Base-by-base conservation (phyloP, 257 asterid species). In the Rauvolfia tetraphylla region DNA sequence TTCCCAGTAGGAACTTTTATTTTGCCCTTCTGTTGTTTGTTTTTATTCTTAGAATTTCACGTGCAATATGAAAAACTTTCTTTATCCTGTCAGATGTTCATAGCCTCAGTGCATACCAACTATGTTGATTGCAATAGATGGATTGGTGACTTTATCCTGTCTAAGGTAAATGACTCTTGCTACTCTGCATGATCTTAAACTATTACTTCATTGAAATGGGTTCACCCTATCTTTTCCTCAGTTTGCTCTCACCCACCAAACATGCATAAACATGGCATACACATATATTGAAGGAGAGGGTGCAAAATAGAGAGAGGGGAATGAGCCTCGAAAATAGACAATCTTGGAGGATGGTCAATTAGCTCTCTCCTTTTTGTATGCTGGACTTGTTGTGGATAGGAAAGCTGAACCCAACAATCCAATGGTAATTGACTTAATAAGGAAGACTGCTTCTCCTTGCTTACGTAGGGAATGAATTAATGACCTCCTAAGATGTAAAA, bases 61-160 rank as follows among this genome's bases (percentile, higher is more conserved):
- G 4, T 62, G 34, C 23, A 69, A 68, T 79, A 76, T 76, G 73
- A 81, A 78, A 78, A 63, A 33, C 62, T 76, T 63, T 68, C 31
- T 81, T 76, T 71, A 61, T 75, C 46, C 29, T 79, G 54, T 38
- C 91, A 95, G 98, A 71, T 83, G 75, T 90, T 92, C 83, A 95
- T 95, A 80, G 99, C 99, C 76, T 93, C 99, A 7, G 92, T 95
- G 3, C 99, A 95, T 81, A 85, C 91, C 66, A 95, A 95, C 82
- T 95, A 92, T 59, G 99, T 95, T 69, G 99, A 95, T 86, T 95
- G 99, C 89, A 92, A 85, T 79, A 77, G 99, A 73, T 95, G 98
- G 99, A 86, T 95, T 82, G 99, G 98, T 38, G 97, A 95, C 79
- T 95, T 95, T 79, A 83, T 95, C 68, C 88, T 95, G 78, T 95